Evolutionary conservation across 2,329 filamentous ascomycete species (phyloP).

Genomic region (Diaporthe caulivora): DNA sequence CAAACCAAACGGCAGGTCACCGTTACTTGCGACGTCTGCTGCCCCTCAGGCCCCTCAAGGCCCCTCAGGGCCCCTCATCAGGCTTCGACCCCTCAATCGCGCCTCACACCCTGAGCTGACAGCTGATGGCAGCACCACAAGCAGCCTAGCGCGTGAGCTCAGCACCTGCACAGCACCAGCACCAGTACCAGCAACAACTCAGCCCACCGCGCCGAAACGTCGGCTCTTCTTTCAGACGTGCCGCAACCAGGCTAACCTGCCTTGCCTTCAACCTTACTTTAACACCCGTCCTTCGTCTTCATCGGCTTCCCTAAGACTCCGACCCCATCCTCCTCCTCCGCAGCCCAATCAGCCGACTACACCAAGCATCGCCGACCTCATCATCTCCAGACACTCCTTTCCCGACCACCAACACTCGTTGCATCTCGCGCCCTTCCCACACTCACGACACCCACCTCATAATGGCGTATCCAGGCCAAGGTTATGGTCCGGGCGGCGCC

Average conservation of each 20-base stretch:
- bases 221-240: slow-evolving; percentile 19
- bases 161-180: no score
- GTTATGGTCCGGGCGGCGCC: slow-evolving; percentile 43
- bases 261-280: slow-evolving; percentile 11
- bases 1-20: slow-evolving; percentile 4
- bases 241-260: slow-evolving; percentile 5
- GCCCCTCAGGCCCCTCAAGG: not conserved
- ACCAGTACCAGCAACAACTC: not conserved
- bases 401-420: not conserved
- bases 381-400: not conserved
- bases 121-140: slow-evolving; percentile 17
- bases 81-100: slow-evolving; percentile 8
- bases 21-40: slow-evolving; percentile 1
- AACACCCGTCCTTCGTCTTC: not conserved
- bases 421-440: not conserved
- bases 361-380: not conserved
- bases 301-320: not conserved
- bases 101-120: slow-evolving; percentile 15
- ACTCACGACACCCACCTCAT: not conserved
- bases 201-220: slow-evolving; percentile 16
- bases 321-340: not conserved
- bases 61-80: not conserved
- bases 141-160: slow-evolving; percentile 7
- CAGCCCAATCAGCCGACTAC: slow-evolving; percentile 1
- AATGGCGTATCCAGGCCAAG: slow-evolving; percentile 44